A percentile compares a stretch with the other conserved stretches of the same genome.
Evolutionary conservation across 1,284 basidiomycete genomes (phyloP).

Genomic region (Cryptococcus sp.): DNA sequence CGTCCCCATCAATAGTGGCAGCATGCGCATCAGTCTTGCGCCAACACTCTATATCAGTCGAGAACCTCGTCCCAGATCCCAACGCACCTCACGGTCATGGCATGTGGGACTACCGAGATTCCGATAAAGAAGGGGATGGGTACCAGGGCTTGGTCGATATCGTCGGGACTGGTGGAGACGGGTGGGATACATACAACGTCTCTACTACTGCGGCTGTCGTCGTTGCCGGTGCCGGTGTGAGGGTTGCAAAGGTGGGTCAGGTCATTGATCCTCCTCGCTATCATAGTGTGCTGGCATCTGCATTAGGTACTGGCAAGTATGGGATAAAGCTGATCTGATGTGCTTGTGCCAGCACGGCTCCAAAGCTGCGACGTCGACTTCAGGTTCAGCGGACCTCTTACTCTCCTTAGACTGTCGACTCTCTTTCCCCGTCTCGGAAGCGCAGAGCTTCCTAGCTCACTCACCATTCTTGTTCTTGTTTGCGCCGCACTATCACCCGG

Average conservation of each 20-base stretch:
- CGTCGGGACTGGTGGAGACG: constrained; percentile 89
- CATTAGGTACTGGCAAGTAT: too few species aligned
- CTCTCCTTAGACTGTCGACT: constrained; percentile 79
- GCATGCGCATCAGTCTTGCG: constrained; percentile 74
- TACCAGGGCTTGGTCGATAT: constrained; percentile 57
- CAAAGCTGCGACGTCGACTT: constrained; percentile 88
- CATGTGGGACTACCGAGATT: constrained; percentile 50
- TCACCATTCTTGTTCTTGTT: constrained; percentile 91
- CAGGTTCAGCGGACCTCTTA: constrained; percentile 91
- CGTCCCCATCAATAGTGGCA: constrained; percentile 70
- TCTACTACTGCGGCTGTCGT: constrained; percentile 94
- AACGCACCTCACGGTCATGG: constrained; percentile 26
- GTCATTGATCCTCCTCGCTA: neutral
- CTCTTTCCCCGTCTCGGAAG: constrained; percentile 66
- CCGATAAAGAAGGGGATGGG: constrained; percentile 49
- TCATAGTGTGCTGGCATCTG: too few species aligned
- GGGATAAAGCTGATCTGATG: neutral
- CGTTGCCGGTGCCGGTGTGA: constrained; percentile 88
- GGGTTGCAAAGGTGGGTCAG: constrained; percentile 79
- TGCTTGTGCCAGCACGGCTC: constrained; percentile 72
- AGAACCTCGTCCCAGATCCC: constrained; percentile 51
- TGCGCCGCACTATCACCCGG: constrained; percentile 89
- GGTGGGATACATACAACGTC: constrained; percentile 96
- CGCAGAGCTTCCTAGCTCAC: constrained; percentile 57
- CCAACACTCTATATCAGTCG: constrained; percentile 61